Conservation (phyloP, 805 yeast species). For the Wickerhamiella brachini region DNA sequence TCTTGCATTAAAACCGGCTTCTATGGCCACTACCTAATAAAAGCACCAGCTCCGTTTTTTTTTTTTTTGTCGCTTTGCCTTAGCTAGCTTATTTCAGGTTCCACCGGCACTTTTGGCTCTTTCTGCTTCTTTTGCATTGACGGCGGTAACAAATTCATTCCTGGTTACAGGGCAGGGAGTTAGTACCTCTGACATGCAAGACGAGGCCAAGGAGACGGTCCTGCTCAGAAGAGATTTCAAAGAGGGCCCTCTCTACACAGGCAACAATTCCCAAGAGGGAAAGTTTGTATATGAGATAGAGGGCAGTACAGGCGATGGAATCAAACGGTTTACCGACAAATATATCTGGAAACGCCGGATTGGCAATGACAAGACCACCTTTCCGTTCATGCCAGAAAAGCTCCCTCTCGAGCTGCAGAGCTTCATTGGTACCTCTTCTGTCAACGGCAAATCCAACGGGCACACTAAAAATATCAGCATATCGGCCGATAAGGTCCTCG, state of each 20-base stretch:
- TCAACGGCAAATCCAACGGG: background rate
- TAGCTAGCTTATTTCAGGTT: no score
- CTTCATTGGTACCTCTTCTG: conserved; percentile 40
- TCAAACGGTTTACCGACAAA: conserved; percentile 69
- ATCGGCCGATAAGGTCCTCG: background rate
- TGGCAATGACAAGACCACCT: conserved; percentile 61
- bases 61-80: background rate
- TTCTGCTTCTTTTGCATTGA: no score
- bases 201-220: conserved; percentile 5
- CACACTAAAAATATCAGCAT: background rate
- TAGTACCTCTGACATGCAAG: background rate
- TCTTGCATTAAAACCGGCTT: background rate
- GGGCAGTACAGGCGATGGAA: conserved; percentile 38
- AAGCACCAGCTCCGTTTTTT: no score
- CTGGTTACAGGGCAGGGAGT: no score
- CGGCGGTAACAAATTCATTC: no score
- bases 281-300: conserved; percentile 9
- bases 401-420: conserved; percentile 68
- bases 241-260: conserved; percentile 18
- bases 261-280: conserved; percentile 12
- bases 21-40: background rate
- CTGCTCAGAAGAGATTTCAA: conserved; percentile 6
- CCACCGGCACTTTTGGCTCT: no score
- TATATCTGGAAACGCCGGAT: conserved; percentile 58
- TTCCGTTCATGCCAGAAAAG: conserved; percentile 55